Evolutionary conservation across 805 yeast genomes (phyloP).

Genomic region (Lachancea nothofagi): DNA sequence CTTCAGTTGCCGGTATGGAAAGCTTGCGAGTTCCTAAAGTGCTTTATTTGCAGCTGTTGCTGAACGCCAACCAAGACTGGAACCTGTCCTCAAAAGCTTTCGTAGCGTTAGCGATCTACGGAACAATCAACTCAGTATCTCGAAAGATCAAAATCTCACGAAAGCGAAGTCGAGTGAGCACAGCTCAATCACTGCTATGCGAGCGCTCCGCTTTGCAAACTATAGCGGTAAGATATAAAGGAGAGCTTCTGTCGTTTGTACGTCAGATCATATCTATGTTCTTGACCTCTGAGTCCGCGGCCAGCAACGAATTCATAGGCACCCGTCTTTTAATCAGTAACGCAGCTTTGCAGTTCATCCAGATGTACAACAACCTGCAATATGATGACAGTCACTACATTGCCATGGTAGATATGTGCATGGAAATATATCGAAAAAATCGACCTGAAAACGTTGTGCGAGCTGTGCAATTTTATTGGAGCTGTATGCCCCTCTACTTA

Average conservation of each 20-base stretch:
- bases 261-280: conserved; percentile 3
- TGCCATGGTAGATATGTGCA: conserved; percentile 7
- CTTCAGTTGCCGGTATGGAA: conserved; percentile 2
- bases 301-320: not conserved
- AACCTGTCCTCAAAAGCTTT: conserved; percentile 3
- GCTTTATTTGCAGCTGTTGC: conserved; percentile 1
- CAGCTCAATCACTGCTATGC: not conserved
- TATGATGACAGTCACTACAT: conserved; percentile 7
- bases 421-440: conserved; percentile 5
- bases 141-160: conserved; percentile 6
- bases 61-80: conserved; percentile 7
- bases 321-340: conserved; percentile 2
- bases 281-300: not conserved
- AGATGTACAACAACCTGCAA: not conserved
- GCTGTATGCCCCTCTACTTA: conserved; percentile 1
- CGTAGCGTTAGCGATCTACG: not conserved
- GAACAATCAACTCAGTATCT: conserved; percentile 1
- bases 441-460: conserved; percentile 3
- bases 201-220: not conserved
- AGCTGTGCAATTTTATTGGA: conserved; percentile 6
- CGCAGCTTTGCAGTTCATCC: conserved; percentile 1
- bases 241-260: not conserved
- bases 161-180: not conserved
- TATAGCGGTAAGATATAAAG: conserved; percentile 1
- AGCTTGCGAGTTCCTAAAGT: conserved; percentile 1